phyloP scores from a whole-genome alignment of 495 filamentous ascomycete species.

The Penicillium silybi region DNA sequence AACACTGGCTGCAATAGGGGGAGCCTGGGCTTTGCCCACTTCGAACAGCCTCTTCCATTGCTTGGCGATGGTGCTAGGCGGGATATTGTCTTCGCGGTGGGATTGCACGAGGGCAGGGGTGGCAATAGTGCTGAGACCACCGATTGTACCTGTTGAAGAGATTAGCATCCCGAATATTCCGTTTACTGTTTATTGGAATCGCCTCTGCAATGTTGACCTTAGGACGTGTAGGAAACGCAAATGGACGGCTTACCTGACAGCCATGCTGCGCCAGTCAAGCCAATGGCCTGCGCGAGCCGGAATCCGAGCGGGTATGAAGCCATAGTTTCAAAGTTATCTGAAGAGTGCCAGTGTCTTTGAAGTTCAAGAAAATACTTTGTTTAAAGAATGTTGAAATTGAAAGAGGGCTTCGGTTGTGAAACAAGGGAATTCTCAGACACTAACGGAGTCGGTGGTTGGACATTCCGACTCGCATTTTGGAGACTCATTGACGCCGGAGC shows the following conservation, averaged over 20 bases:
- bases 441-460: background rate
- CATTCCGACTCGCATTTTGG: background rate
- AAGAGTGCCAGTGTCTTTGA: background rate
- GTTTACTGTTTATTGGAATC: background rate
- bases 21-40: constrained; percentile 32
- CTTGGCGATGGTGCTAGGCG: constrained; percentile 18
- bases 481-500: background rate
- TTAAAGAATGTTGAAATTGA: no score
- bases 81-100: constrained; percentile 25
- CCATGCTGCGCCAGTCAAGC: constrained; percentile 31
- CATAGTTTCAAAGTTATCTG: constrained; percentile 2
- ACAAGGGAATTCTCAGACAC: background rate
- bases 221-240: background rate
- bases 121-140: constrained; percentile 24
- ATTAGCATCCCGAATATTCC: background rate
- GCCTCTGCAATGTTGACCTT: background rate
- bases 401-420: background rate
- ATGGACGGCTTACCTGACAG: constrained; percentile 21
- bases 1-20: constrained; percentile 26
- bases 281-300: constrained; percentile 30
- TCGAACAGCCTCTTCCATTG: constrained; percentile 31
- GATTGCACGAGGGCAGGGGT: constrained; percentile 32
- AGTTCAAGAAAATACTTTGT: no score
- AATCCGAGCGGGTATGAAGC: constrained; percentile 16
- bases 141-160: constrained; percentile 32